Percentiles rank a stretch among this genome's conserved stretches.
Conservation (phyloP, 495 filamentous ascomycete species). For the Hyaloscypha bicolor region DNA sequence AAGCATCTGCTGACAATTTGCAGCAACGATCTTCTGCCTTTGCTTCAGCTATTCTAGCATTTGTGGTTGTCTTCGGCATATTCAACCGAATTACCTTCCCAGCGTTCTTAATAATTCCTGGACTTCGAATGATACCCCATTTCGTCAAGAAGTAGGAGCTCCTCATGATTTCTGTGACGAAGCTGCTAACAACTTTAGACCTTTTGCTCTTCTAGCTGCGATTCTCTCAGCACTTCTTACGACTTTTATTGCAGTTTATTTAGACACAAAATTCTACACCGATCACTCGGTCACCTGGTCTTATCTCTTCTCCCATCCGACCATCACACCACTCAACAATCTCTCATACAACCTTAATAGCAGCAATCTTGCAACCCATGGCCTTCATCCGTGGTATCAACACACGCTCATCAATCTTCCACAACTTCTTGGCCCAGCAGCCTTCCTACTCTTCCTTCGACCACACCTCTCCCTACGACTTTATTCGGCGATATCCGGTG, state of each 20-base stretch:
- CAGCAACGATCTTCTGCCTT: slow-evolving; percentile 74
- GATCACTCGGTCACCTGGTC: slow-evolving; percentile 57
- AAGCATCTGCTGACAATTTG: slow-evolving; percentile 19
- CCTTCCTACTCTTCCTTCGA: slow-evolving; percentile 64
- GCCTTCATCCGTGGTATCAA: slow-evolving; percentile 89
- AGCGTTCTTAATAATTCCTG: slow-evolving; percentile 82
- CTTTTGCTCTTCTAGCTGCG: slow-evolving; percentile 65
- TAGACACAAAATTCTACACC: slow-evolving; percentile 84
- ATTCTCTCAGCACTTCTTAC: slow-evolving; percentile 61
- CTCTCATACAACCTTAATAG: slow-evolving; percentile 79
- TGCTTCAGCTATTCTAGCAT: slow-evolving; percentile 73
- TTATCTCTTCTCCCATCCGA: slow-evolving; percentile 57
- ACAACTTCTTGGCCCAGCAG: slow-evolving; percentile 87
- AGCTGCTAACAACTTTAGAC: slow-evolving; percentile 49
- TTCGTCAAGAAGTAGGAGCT: slow-evolving; percentile 72
- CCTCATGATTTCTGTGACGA: not conserved
- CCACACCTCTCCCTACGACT: slow-evolving; percentile 60
- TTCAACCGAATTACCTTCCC: slow-evolving; percentile 98
- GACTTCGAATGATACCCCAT: slow-evolving; percentile 79
- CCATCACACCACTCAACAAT: slow-evolving; percentile 91
- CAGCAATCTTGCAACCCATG: slow-evolving; percentile 83
- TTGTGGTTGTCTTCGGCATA: slow-evolving; percentile 78
- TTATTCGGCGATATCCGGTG: slow-evolving; percentile 80
- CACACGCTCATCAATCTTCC: slow-evolving; percentile 85
- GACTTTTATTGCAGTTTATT: slow-evolving; percentile 67